Evolutionary conservation across 2,329 filamentous ascomycete species (phyloP).

Genomic region (Pseudogymnoascus sp.): DNA sequence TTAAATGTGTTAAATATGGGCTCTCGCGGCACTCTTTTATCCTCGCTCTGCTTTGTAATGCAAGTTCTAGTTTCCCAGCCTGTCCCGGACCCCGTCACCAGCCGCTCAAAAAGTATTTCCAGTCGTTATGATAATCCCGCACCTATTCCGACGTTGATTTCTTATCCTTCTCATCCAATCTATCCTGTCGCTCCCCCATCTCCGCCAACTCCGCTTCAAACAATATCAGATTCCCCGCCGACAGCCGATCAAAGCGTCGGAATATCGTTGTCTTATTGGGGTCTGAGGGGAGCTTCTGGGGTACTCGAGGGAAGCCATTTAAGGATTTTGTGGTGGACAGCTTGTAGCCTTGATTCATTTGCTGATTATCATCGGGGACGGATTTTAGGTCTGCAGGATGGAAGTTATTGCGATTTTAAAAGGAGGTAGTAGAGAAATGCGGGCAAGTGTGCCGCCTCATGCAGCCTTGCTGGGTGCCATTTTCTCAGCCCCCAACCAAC

Average conservation of each 20-base stretch:
- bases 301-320: slow-evolving; percentile 3
- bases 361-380: background rate
- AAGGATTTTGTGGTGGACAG: background rate
- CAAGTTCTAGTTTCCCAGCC: slow-evolving; percentile 14
- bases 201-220: slow-evolving; percentile 13
- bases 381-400: background rate
- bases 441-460: background rate
- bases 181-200: slow-evolving; percentile 10
- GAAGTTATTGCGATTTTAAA: background rate
- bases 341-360: background rate
- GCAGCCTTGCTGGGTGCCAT: background rate
- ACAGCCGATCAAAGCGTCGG: slow-evolving; percentile 11
- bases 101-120: slow-evolving; percentile 14
- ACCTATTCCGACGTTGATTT: background rate
- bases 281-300: background rate
- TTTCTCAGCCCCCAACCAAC: background rate
- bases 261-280: slow-evolving; percentile 12
- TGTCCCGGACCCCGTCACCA: slow-evolving; percentile 10
- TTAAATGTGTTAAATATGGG: background rate
- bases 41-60: slow-evolving; percentile 15
- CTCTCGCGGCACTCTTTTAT: slow-evolving; percentile 14
- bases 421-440: background rate
- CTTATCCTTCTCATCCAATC: slow-evolving; percentile 16
- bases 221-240: slow-evolving; percentile 11
- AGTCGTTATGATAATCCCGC: slow-evolving; percentile 16